phyloP scores from a whole-genome alignment of 2,329 filamentous ascomycete genomes.

The Parastagonospora nodorum region DNA sequence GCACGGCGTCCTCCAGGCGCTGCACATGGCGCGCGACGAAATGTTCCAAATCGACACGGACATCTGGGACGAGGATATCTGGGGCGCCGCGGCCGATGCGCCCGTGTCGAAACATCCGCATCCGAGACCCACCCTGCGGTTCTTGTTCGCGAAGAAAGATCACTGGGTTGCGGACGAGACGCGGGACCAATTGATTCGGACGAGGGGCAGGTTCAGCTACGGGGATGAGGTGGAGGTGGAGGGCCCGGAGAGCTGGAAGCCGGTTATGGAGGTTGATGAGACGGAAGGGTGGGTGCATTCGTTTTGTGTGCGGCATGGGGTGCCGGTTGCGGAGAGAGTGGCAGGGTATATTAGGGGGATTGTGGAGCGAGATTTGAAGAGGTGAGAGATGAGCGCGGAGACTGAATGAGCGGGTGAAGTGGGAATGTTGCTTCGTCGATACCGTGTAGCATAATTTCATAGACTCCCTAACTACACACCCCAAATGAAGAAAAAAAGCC shows the following conservation, averaged over 20 bases:
- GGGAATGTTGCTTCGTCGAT: too few species aligned
- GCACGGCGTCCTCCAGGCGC: constrained; percentile 59
- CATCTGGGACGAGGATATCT: constrained; percentile 63
- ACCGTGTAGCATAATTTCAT: too few species aligned
- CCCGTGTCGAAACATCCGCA: constrained; percentile 28
- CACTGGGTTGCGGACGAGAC: constrained; percentile 67
- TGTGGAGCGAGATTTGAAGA: constrained; percentile 23
- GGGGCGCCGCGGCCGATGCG: constrained; percentile 53
- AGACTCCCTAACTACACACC: too few species aligned
- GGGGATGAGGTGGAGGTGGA: constrained; percentile 29
- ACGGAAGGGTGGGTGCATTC: constrained; percentile 61
- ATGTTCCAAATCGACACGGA: constrained; percentile 62
- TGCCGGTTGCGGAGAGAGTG: constrained; percentile 58
- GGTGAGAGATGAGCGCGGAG: background rate
- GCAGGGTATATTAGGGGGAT: constrained; percentile 55
- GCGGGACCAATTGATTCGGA: constrained; percentile 58
- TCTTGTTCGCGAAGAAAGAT: constrained; percentile 65
- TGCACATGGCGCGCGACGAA: constrained; percentile 64
- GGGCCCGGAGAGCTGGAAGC: constrained; percentile 45
- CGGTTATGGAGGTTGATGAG: constrained; percentile 61
- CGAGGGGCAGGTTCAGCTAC: constrained; percentile 13
- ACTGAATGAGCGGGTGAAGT: background rate
- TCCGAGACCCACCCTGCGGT: constrained; percentile 55
- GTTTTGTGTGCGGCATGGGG: constrained; percentile 60
- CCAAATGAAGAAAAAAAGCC: too few species aligned